Evolutionary conservation across 345 rosid genomes (phyloP), one percentile per base, ranked within the genome.

Genomic region (Luvunga scandens): DNA sequence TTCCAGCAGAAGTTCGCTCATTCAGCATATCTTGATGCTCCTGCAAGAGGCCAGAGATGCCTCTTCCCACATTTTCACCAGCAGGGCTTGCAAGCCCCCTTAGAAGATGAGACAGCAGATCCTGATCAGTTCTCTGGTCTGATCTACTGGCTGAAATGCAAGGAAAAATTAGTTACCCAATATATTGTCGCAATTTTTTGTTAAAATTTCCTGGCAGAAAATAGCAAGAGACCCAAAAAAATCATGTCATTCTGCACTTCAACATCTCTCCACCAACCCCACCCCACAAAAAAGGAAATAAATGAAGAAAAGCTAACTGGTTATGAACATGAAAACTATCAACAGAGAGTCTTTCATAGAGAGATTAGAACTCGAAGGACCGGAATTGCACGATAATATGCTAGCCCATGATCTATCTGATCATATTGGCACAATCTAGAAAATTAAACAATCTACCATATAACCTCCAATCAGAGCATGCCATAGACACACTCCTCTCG

Each of bases 41-140:
- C 75, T 89, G 95, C 81, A 94, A 84, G 59, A 89, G 91, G 34
- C 91, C 91, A 59, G 93, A 78, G 62, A 85, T 72, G 81, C 86
- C 92, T 83, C 83, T 90, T 85, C 90, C 92, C 64, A 83, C 84
- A 50, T 85, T 87, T 82, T 88, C 95, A 73, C 86, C 86, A 73
- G 85, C 75, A 66, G 84, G 84, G 80, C 84, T 84, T 33, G 90
- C 91, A 81, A 97, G 92, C 87, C 98, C 89, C 88, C 88, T 90
- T 55, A 97, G 81, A 83, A 93, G 90, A 85, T 92, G 93, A 72
- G 98, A 80, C 73, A 93, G 84, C 76, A 97, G 80, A 87, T 93
- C 94, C 81, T 90, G 94, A 89, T 92, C 94, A 53, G 90, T 84
- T 16, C 80, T 71, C 77, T 89, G 89, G 62, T 90, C 87, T 69